Evolutionary conservation across 768 basidiomycete genomes (phyloP).

Genomic region (Kwoniella dendrophila): DNA sequence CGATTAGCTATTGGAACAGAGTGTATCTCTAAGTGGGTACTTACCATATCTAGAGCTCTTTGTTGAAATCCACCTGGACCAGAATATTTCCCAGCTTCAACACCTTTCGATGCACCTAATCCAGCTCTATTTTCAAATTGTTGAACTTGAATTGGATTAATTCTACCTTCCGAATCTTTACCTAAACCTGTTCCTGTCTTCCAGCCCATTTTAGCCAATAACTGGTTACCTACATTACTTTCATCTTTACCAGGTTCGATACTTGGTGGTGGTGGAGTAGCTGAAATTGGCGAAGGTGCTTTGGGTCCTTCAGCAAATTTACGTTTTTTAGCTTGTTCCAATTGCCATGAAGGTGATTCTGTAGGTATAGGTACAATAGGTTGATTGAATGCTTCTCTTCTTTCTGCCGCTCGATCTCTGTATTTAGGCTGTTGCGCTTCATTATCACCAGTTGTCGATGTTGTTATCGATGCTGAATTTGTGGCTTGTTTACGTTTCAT

Average conservation of each 20-base stretch:
- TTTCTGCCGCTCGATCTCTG: constrained; percentile 90
- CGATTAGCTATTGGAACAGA: background rate
- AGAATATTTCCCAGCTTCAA: constrained; percentile 58
- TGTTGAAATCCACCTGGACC: constrained; percentile 44
- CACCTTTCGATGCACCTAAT: constrained; percentile 87
- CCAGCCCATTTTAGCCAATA: constrained; percentile 99
- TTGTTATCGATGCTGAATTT: constrained; percentile 6
- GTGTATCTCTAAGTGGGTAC: constrained; percentile 1
- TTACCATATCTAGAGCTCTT: constrained; percentile 47
- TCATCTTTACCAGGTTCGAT: constrained; percentile 77
- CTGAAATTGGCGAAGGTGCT: constrained; percentile 58
- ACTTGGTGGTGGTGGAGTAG: constrained; percentile 66
- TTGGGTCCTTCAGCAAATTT: constrained; percentile 65
- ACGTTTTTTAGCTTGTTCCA: constrained; percentile 55
- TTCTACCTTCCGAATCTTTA: constrained; percentile 74
- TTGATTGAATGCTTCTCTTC: constrained; percentile 86
- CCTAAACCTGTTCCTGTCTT: constrained; percentile 86
- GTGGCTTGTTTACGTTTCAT: constrained; percentile 67
- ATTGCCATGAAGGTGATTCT: constrained; percentile 53
- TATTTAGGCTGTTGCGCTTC: constrained; percentile 67
- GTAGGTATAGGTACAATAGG: constrained; percentile 75
- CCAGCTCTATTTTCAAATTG: constrained; percentile 87
- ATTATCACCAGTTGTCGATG: background rate
- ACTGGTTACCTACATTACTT: constrained; percentile 84
- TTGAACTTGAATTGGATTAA: constrained; percentile 77